Percentiles rank a stretch among this genome's conserved stretches.
phyloP scores from a whole-genome alignment of 176 grass and related monocot genomes.

The Echinochloa phyllopogon region DNA sequence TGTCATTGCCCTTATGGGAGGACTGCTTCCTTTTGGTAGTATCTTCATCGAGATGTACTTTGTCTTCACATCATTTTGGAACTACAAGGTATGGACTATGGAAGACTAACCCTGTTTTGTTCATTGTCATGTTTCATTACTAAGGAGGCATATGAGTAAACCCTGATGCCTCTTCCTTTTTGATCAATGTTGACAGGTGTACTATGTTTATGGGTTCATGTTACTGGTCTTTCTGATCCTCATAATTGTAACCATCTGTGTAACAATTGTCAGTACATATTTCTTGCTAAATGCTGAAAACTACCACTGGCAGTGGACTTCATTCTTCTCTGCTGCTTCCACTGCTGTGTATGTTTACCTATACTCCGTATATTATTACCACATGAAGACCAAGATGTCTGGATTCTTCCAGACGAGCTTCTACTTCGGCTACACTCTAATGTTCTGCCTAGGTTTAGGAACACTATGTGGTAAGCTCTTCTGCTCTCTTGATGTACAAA shows the following conservation, averaged over 20 bases:
- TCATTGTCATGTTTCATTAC: constrained; percentile 7
- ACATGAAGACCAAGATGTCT: constrained; percentile 97
- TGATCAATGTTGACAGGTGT: constrained; percentile 64
- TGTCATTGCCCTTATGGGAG: constrained; percentile 89
- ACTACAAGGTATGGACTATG: constrained; percentile 94
- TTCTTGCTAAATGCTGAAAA: constrained; percentile 98
- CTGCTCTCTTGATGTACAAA: constrained; percentile 2
- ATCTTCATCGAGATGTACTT: constrained; percentile 99
- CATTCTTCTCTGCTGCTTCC: constrained; percentile 97
- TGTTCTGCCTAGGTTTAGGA: constrained; percentile 96
- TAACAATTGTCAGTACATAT: constrained; percentile 95
- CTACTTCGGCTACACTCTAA: constrained; percentile 96
- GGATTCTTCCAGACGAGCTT: constrained; percentile 98
- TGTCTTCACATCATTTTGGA: constrained; percentile 99
- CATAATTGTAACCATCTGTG: constrained; percentile 89
- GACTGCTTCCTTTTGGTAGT: constrained; percentile 90
- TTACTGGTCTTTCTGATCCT: constrained; percentile 92
- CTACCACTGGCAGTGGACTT: constrained; percentile 98
- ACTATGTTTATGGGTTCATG: constrained; percentile 99
- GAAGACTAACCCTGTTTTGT: background rate
- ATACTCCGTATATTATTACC: constrained; percentile 94
- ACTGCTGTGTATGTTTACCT: constrained; percentile 94
- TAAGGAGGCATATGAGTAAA: background rate
- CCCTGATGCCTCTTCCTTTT: constrained; percentile 40
- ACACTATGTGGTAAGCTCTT: constrained; percentile 84